These are phyloP conservation scores for Tuber melanosporum DNA, from an alignment of 495 filamentous ascomycete genomes.

Conservation along the genomic window DNA sequence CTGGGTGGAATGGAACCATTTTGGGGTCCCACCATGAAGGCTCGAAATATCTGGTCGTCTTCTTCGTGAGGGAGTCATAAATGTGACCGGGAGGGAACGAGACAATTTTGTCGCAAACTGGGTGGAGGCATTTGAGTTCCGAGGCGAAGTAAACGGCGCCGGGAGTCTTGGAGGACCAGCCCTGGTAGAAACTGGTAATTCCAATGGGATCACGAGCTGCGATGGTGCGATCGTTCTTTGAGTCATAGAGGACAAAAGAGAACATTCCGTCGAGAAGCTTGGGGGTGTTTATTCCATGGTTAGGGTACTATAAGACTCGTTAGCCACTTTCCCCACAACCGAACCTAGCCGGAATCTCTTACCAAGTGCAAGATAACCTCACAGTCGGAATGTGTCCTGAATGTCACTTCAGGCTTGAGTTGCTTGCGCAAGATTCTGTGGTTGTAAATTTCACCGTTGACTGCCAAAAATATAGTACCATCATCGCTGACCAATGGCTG, in stretches of 20 bases:
- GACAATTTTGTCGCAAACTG: slow-evolving; percentile 91
- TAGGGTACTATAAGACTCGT: slow-evolving; percentile 62
- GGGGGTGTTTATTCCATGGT: slow-evolving; percentile 86
- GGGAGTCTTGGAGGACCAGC: slow-evolving; percentile 74
- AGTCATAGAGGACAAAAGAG: slow-evolving; percentile 96
- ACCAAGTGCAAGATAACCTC: slow-evolving; percentile 97
- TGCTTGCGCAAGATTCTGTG: slow-evolving; percentile 84
- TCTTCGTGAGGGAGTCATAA: slow-evolving; percentile 83
- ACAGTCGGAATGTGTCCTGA: slow-evolving; percentile 97
- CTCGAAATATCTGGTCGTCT: slow-evolving; percentile 77
- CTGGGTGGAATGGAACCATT: slow-evolving; percentile 66
- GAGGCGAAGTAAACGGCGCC: slow-evolving; percentile 90
- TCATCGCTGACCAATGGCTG: slow-evolving; percentile 92
- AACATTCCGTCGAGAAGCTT: slow-evolving; percentile 99
- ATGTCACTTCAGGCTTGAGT: slow-evolving; percentile 73
- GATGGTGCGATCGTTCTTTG: slow-evolving; percentile 78
- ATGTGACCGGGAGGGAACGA: slow-evolving; percentile 91
- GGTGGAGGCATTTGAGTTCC: slow-evolving; percentile 86
- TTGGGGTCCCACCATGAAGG: slow-evolving; percentile 86
- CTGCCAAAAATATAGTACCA: slow-evolving; percentile 77
- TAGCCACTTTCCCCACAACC: slow-evolving; percentile 8
- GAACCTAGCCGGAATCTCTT: slow-evolving; percentile 41
- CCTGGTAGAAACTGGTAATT: slow-evolving; percentile 95
- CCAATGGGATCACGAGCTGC: slow-evolving; percentile 95
- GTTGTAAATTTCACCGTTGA: slow-evolving; percentile 99